phyloP scores from a whole-genome alignment of 768 basidiomycete species.

The Cystofilobasidium macerans region DNA sequence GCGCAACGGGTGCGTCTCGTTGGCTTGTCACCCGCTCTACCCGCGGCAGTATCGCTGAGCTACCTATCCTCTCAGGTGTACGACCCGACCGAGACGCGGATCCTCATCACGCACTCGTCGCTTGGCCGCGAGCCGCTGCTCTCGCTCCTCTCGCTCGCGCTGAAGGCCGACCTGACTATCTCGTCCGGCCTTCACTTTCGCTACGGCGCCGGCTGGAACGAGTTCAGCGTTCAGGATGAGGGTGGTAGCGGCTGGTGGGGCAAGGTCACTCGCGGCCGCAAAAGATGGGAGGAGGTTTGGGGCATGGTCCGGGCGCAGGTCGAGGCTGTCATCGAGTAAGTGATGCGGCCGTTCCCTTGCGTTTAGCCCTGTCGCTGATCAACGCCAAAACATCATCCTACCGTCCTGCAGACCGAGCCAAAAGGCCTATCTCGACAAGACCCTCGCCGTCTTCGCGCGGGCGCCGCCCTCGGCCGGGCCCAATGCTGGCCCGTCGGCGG shows the following conservation, averaged over 20 bases:
- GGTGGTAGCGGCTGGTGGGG: conserved; percentile 62
- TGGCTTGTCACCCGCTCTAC: not conserved
- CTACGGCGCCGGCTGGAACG: conserved; percentile 90
- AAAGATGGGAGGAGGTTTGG: conserved; percentile 83
- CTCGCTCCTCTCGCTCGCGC: conserved; percentile 72
- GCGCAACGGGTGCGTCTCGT: conserved; percentile 63
- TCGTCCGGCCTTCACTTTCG: conserved; percentile 96
- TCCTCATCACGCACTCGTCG: conserved; percentile 83
- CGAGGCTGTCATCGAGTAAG: conserved; percentile 69
- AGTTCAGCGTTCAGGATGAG: conserved; percentile 83
- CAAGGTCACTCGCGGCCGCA: conserved; percentile 67
- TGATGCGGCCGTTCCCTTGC: not conserved
- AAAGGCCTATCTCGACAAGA: conserved; percentile 75
- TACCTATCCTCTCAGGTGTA: conserved; percentile 41
- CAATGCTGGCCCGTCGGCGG: conserved; percentile 49
- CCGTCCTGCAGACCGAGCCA: conserved; percentile 73
- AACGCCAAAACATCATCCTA: too few species aligned
- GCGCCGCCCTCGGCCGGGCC: conserved; percentile 40
- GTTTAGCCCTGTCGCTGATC: not conserved
- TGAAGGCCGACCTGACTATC: conserved; percentile 89
- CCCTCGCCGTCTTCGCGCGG: conserved; percentile 68
- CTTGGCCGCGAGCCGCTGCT: conserved; percentile 89
- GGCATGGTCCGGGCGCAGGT: conserved; percentile 85
- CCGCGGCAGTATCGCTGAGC: not conserved
- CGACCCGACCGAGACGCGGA: conserved; percentile 83